Evolutionary conservation across 2,329 filamentous ascomycete species (phyloP), one percentile per base, ranked within the genome.

Genomic region (Trichophyton simii): DNA sequence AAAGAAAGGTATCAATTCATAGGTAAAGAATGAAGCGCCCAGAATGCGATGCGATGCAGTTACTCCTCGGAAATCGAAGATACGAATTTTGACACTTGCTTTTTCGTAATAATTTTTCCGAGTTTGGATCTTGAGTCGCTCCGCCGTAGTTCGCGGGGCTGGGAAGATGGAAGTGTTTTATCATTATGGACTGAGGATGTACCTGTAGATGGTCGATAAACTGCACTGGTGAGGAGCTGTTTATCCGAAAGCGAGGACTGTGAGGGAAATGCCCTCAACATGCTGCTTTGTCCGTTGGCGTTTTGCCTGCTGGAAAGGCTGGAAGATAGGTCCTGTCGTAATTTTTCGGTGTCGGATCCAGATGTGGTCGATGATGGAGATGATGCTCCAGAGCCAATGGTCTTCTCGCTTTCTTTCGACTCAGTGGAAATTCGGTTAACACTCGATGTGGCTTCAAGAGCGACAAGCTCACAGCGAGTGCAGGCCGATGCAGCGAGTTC

Each of bases 391-490:
- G 61, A 61, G 13, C 41, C 57, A 46, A 42, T 54, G 31, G 31
- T 58, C 11, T n/a, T 58, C 18, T 46, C 42, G 58, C 58, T 62
- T 20, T 59, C 58, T 15, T 54, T 54, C n/a, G 50, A 54, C n/a
- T 38, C 55, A 2, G 55, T 28, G 9, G 55, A 58, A 20, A 61
- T 59, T 42, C 60, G 59, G 57, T 64, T 62, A 48, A 60, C 63
- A 55, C 62, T 59, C 18, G 65, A 20, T 22, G 63, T 59, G 18
- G 65, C 58, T 52, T 63, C 62, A 11, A 66, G 52, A 18, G 62
- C 63, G 11, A 61, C 57, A 54, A 65, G 64, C 60, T 67, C 65
- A 48, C 65, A 65, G 20, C 64, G 61, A 61, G 38, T 66, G 65
- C 60, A 66, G 11, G 64, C 59, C 2, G 60, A 48, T 38, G 65